phyloP scores from a whole-genome alignment of 148 eudicot species.

The Rhododendron henanense region DNA sequence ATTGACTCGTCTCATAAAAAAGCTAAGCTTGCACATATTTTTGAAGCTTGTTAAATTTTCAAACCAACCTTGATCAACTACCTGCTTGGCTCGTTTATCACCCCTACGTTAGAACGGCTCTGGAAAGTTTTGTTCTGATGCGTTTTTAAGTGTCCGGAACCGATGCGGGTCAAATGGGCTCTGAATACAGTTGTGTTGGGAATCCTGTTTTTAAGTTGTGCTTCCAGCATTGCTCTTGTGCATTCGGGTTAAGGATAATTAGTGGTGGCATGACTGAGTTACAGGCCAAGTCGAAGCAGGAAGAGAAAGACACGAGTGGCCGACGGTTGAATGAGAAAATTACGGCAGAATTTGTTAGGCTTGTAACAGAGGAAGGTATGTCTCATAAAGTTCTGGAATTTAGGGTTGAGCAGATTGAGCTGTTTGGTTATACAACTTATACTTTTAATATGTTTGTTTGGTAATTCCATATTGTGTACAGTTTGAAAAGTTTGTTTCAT shows the following conservation, averaged over 20 bases:
- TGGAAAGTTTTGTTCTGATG: neutral
- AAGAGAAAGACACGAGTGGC: constrained; percentile 27
- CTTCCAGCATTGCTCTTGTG: neutral
- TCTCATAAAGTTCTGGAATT: neutral
- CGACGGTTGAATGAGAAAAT: constrained; percentile 70
- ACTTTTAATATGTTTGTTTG: neutral
- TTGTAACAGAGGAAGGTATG: constrained; percentile 69
- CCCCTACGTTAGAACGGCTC: neutral
- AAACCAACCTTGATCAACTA: too few species aligned
- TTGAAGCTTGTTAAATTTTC: too few species aligned
- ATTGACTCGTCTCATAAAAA: too few species aligned
- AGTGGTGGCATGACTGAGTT: constrained; percentile 2
- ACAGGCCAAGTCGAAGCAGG: constrained; percentile 35
- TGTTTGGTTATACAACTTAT: neutral
- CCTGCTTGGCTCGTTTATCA: too few species aligned
- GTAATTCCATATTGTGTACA: neutral
- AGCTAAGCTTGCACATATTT: too few species aligned
- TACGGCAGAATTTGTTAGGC: constrained; percentile 43
- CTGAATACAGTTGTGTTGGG: neutral
- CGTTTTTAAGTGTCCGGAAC: neutral
- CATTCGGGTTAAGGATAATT: neutral
- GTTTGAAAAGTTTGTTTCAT: neutral
- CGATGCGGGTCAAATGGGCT: neutral
- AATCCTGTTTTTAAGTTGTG: neutral
- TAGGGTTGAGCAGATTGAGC: neutral